Base-by-base conservation (phyloP, 2,329 filamentous ascomycete species). In the Calcarisporium arbuscula region DNA sequence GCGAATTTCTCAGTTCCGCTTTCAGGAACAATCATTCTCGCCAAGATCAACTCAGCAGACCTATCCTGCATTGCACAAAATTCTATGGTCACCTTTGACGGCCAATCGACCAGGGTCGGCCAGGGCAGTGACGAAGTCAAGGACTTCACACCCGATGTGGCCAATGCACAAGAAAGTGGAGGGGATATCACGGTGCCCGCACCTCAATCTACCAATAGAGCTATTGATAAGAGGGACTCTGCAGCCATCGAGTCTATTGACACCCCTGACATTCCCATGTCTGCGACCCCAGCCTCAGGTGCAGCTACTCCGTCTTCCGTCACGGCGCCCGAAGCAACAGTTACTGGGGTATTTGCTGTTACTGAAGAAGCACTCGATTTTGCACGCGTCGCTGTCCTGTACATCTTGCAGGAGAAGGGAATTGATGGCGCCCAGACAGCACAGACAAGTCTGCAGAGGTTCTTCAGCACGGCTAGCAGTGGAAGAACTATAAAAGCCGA, bases 31-130 rank as follows among this genome's bases (percentile, higher is more conserved):
- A 70, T 70, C 7, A 74, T 96, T 33, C 62, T 95, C 36, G 77
- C 80, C 2, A 74, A 87, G 30, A 85, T 96, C 57, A 90, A 83
- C 50, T 62, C 71, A 6, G 75, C 74, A 20, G 82, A 82, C 44
- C 66, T 95, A 12, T 88, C 84, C 35, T 98, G 92, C 58, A 77
- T 77, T 8, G 77, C 81, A 0, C 83, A 95, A 56, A 96, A 96
- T 50, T 82, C 87, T 0, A 70, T 98, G 5, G 82, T 96, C 12
- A 87, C 85, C 0, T 94, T 95, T 56, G 75, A 85, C 46, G 82
- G 80, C 5, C 58, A 58, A 36, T 58, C 64, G 3, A 53, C 58
- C 5, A 58, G 65, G 19, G 44, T 52, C 11, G 56, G 57, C 14
- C 49, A 46, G 11, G 49, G 44, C 5, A 40, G 52, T 12, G 42